These are phyloP conservation scores for Aspergillus hancockii DNA, from an alignment of 495 filamentous ascomycete species.

Conservation along the genomic window DNA sequence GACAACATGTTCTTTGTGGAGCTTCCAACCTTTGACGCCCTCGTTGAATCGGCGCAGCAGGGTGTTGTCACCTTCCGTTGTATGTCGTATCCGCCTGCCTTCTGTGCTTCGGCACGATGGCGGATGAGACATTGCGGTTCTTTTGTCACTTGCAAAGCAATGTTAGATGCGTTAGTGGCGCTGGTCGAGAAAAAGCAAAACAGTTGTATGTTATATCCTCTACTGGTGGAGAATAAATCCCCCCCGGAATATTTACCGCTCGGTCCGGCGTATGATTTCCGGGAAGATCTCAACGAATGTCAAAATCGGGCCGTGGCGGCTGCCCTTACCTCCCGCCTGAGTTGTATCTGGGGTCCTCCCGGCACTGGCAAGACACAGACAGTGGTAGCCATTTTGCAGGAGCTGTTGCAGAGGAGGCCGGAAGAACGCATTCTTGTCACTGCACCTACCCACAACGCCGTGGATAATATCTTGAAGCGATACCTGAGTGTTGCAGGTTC, in stretches of 20 bases:
- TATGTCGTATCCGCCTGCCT: slow-evolving; percentile 4
- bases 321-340: background rate
- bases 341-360: slow-evolving; percentile 8
- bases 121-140: slow-evolving; percentile 5
- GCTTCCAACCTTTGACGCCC: slow-evolving; percentile 1
- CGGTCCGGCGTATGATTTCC: too few species aligned
- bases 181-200: slow-evolving; percentile 1
- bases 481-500: slow-evolving; percentile 2
- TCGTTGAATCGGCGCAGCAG: background rate
- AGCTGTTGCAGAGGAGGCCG: background rate
- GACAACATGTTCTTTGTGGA: slow-evolving; percentile 2
- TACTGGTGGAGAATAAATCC: background rate
- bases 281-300: slow-evolving; percentile 5
- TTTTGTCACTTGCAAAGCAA: slow-evolving; percentile 8
- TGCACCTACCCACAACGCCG: slow-evolving; percentile 1
- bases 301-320: slow-evolving; percentile 4
- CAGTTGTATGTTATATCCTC: slow-evolving; percentile 3
- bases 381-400: background rate
- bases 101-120: background rate
- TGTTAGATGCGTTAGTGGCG: slow-evolving; percentile 2
- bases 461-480: slow-evolving; percentile 4
- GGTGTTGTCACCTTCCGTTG: slow-evolving; percentile 1
- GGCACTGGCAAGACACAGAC: slow-evolving; percentile 7
- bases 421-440: slow-evolving; percentile 3
- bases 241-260: too few species aligned